Conservation (phyloP, 306 rosid genomes). For the Mimosa pudica region DNA sequence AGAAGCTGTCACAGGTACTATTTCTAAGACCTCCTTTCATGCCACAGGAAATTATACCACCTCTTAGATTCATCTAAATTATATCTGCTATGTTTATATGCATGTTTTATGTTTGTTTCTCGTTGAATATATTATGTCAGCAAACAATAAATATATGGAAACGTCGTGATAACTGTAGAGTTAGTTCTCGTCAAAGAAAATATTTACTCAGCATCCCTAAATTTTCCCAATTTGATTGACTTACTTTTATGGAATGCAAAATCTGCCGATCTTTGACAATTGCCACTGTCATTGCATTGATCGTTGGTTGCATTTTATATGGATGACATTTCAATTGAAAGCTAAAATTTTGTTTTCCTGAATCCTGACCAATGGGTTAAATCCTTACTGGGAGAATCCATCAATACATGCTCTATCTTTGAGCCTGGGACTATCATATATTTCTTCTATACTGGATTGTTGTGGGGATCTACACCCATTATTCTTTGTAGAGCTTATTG, state of each 20-base stretch:
- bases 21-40: slow-evolving; percentile 25
- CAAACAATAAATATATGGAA: slow-evolving; percentile 4
- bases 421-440: slow-evolving; percentile 7
- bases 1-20: slow-evolving; percentile 80
- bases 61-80: too few relatives aligned
- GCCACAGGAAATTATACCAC: slow-evolving; percentile 18
- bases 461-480: slow-evolving; percentile 5
- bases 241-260: slow-evolving; percentile 4
- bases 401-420: slow-evolving; percentile 22
- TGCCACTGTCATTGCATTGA: slow-evolving; percentile 12
- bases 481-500: background rate
- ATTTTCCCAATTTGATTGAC: background rate
- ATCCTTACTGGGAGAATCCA: background rate
- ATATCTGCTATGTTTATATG: too few relatives aligned
- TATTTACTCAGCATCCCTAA: background rate
- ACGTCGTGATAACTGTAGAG: background rate
- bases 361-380: background rate
- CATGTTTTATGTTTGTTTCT: slow-evolving; percentile 21
- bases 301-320: slow-evolving; percentile 4
- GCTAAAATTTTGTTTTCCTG: slow-evolving; percentile 2
- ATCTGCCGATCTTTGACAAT: slow-evolving; percentile 8
- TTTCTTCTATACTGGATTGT: slow-evolving; percentile 10
- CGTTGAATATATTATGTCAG: slow-evolving; percentile 14
- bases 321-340: slow-evolving; percentile 10
- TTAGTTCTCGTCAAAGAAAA: slow-evolving; percentile 3